Evolutionary conservation across 257 asterid genomes (phyloP).

Genomic region (Solanum rostratum): DNA sequence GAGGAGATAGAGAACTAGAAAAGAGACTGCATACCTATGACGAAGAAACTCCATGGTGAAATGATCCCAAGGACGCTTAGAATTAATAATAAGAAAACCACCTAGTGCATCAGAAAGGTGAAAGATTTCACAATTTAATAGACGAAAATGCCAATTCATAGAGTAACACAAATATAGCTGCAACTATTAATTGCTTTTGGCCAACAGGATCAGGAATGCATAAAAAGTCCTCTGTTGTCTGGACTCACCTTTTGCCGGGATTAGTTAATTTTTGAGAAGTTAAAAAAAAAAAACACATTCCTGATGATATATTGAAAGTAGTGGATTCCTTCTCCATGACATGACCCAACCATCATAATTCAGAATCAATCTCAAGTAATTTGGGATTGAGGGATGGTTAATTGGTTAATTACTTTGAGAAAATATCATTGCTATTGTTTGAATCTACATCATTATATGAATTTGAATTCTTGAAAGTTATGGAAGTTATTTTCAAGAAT

Average conservation of each 20-base stretch:
- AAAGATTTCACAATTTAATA: neutral
- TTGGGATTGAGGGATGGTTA: neutral
- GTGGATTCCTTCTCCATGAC: neutral
- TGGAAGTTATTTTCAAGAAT: neutral
- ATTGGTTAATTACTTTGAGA: neutral
- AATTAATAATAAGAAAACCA: slow-evolving; percentile 38
- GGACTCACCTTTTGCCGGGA: neutral
- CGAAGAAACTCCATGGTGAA: slow-evolving; percentile 37
- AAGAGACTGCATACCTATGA: slow-evolving; percentile 31
- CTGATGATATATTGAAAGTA: neutral
- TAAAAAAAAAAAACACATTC: too few species aligned
- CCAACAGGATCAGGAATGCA: neutral
- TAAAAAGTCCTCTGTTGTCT: neutral
- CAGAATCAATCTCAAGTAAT: neutral
- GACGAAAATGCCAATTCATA: neutral
- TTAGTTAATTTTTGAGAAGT: neutral
- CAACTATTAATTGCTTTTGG: neutral
- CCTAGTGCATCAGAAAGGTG: slow-evolving; percentile 34
- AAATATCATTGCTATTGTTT: neutral
- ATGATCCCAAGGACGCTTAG: slow-evolving; percentile 67
- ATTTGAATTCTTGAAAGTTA: neutral
- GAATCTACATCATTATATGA: neutral
- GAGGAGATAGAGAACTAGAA: neutral
- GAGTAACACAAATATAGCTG: neutral
- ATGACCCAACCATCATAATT: neutral